Base-by-base conservation (phyloP, 2,329 filamentous ascomycete species). In the Corinectria fuckeliana region DNA sequence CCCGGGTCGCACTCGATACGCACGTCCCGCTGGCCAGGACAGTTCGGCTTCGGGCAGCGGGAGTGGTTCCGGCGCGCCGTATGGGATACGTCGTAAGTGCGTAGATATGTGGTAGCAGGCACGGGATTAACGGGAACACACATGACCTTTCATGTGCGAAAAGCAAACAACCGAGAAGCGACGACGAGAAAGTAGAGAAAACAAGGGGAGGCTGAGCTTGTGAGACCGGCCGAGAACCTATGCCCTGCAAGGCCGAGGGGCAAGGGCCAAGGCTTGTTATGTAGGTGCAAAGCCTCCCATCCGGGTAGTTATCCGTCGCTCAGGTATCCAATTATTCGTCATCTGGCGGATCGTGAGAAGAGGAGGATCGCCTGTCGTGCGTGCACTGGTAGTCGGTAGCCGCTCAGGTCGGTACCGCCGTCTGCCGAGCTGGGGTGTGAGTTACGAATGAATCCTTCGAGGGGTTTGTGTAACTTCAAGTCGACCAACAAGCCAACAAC, bases 1-100 rank as follows among this genome's bases (percentile, higher is more conserved):
- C 36, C 36, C 10, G 21, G 49, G 53, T 64, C 51, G 53, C 60
- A 64, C 56, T 36, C 50, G 58, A 28, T 30, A 38, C 51, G 53
- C 60, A 59, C 55, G 51, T 49, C 23, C 26, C 48, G 23, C 25
- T 16, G 21, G 42, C 20, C 44, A 48, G 45, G 20, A 20, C 32
- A 58, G 25, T 39, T 45, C 44, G 50, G 28, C 50, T 39, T 42
- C 55, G 54, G 44, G 48, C 56, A 38, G 54, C 60, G 53, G 48
- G 44, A 56, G 34, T 25, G 30, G 30, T 62, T 25, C 63, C 42
- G 56, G 61, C 25, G 41, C 47, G 28, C 52, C 42, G 50, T 21
- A 50, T 25, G 42, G 25, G 42, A 18, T 13, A 30, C n/a, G 42
- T 18, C 25, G 42, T 26, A n/a, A n/a, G n/a, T n/a, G n/a, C n/a